Evolutionary conservation across 2,329 filamentous ascomycete genomes (phyloP).

Genomic region (Cladosporium cucumerinum): DNA sequence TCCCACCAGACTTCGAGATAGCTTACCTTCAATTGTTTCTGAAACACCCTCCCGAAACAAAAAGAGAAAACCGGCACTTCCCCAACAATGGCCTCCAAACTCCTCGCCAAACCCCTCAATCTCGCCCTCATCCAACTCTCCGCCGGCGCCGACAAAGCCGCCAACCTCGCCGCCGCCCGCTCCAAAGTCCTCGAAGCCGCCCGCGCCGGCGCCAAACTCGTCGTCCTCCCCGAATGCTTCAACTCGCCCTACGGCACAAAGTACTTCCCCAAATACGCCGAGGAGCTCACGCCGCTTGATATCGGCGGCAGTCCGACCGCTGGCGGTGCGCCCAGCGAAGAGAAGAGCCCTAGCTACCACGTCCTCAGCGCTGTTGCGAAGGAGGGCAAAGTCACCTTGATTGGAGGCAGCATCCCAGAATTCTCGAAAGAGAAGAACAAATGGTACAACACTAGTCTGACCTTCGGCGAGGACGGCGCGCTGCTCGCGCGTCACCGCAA

Average conservation of each 20-base stretch:
- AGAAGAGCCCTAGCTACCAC: conserved; percentile 78
- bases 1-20: background rate
- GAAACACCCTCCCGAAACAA: too few species aligned
- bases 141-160: conserved; percentile 70
- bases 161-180: conserved; percentile 78
- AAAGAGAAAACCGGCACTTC: background rate
- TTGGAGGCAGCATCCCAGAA: conserved; percentile 93
- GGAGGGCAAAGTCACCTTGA: conserved; percentile 74
- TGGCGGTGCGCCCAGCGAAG: conserved; percentile 50
- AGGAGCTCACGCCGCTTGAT: conserved; percentile 66
- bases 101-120: conserved; percentile 74
- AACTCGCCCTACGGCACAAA: conserved; percentile 94
- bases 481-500: conserved; percentile 88
- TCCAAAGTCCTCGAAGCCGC: conserved; percentile 80
- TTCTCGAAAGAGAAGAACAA: conserved; percentile 61
- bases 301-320: conserved; percentile 48
- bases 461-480: conserved; percentile 74
- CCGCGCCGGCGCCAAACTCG: conserved; percentile 70
- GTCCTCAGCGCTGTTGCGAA: conserved; percentile 75
- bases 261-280: conserved; percentile 89
- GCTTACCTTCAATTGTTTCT: background rate
- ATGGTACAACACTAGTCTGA: conserved; percentile 87
- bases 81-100: conserved; percentile 44
- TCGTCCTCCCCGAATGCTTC: conserved; percentile 97
- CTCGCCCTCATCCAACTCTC: conserved; percentile 79